A percentile compares a stretch with the other conserved stretches of the same genome.
These are phyloP conservation scores for Taphrina wiesneri DNA, from an alignment of 1,139 yeast species.

Conservation along the genomic window DNA sequence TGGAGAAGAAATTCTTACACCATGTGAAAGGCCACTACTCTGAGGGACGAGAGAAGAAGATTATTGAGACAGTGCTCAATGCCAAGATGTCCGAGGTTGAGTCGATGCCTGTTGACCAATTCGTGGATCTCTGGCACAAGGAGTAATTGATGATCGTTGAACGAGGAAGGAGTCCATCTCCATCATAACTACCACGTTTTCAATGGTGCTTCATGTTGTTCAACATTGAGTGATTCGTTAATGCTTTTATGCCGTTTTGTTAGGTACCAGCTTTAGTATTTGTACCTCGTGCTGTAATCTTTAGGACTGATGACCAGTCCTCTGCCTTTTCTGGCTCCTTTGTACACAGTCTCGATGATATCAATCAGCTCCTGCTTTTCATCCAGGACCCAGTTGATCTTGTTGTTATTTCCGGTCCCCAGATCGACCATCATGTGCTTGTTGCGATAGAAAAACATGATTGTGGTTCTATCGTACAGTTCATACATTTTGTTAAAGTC, in stretches of 20 bases:
- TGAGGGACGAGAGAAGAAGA: conserved; percentile 33
- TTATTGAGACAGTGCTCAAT: conserved; percentile 30
- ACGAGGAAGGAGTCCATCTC: background rate
- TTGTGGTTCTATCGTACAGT: conserved; percentile 6
- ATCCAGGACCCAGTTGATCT: conserved; percentile 74
- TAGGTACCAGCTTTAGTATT: background rate
- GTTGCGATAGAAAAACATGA: conserved; percentile 43
- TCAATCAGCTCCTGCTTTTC: conserved; percentile 90
- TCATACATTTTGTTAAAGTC: conserved; percentile 63
- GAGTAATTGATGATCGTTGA: background rate
- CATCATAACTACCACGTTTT: background rate
- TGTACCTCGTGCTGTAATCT: conserved; percentile 47
- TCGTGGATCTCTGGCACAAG: conserved; percentile 34
- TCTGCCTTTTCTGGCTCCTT: conserved; percentile 91
- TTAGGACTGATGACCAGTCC: conserved; percentile 86
- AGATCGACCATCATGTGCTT: conserved; percentile 92
- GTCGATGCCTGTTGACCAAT: conserved; percentile 30
- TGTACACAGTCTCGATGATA: conserved; percentile 79
- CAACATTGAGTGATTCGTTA: background rate
- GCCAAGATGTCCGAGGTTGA: conserved; percentile 27
- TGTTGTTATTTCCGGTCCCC: conserved; percentile 97
- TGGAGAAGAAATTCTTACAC: conserved; percentile 49
- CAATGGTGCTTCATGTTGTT: background rate
- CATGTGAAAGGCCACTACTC: conserved; percentile 31
- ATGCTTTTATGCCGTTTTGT: background rate